phyloP scores from a whole-genome alignment of 1,139 yeast genomes.

The Magnusiomyces sp. region DNA sequence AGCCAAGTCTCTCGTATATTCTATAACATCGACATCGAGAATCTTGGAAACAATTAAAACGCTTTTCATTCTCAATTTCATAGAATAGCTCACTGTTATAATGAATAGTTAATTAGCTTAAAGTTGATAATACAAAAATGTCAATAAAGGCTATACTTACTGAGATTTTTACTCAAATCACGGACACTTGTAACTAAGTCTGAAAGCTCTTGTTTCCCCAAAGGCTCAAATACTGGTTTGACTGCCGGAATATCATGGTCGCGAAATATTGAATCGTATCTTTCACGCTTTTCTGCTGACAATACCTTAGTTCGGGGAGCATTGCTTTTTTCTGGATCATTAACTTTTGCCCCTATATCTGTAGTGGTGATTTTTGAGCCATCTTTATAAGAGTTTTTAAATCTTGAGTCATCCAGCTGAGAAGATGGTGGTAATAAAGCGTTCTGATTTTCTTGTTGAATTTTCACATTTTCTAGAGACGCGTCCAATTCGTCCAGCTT shows the following conservation, averaged over 20 bases:
- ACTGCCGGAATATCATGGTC: too few species aligned
- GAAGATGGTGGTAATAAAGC: too few species aligned
- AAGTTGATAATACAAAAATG: not conserved
- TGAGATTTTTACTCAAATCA: constrained; percentile 33
- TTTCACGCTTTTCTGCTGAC: too few species aligned
- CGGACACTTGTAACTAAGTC: constrained; percentile 37
- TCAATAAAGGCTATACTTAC: constrained; percentile 17
- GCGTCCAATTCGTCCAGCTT: not conserved
- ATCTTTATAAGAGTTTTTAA: too few species aligned
- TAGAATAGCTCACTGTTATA: constrained; percentile 32
- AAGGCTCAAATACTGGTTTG: constrained; percentile 7
- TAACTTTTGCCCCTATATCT: too few species aligned
- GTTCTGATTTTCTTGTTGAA: too few species aligned
- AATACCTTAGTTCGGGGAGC: too few species aligned
- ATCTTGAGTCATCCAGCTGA: too few species aligned
- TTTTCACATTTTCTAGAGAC: constrained; percentile 1
- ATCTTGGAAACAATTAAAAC: constrained; percentile 66
- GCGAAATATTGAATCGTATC: too few species aligned
- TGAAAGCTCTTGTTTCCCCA: constrained; percentile 33
- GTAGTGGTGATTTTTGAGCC: too few species aligned
- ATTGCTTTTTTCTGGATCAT: too few species aligned
- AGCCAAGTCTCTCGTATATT: constrained; percentile 47
- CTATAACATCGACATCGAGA: constrained; percentile 50
- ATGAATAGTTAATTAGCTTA: not conserved
- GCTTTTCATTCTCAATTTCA: constrained; percentile 50